Percentiles rank a stretch among this genome's conserved stretches.
Evolutionary conservation across 2,329 filamentous ascomycete species (phyloP).

Genomic region (Pestalotiopsis sp.): DNA sequence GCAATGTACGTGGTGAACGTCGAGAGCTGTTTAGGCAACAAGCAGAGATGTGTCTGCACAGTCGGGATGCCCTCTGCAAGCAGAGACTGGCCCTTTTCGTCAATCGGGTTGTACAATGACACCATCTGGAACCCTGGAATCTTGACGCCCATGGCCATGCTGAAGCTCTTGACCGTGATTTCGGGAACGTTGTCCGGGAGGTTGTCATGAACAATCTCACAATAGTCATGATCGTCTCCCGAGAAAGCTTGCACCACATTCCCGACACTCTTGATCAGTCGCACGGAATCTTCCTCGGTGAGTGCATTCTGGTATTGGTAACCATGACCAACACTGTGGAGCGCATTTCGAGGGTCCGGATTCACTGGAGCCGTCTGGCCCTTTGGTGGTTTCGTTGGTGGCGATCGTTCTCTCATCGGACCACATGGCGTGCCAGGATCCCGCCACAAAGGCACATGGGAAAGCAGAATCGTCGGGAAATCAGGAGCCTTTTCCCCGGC

Average conservation of each 20-base stretch:
- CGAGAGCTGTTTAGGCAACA: conserved; percentile 83
- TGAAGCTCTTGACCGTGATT: conserved; percentile 94
- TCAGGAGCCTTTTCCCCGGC: conserved; percentile 52
- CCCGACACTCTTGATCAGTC: conserved; percentile 75
- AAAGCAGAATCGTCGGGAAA: conserved; percentile 85
- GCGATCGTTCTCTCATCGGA: conserved; percentile 80
- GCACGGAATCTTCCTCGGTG: conserved; percentile 71
- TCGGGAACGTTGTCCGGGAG: conserved; percentile 70
- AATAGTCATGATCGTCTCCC: conserved; percentile 98
- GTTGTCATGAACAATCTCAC: conserved; percentile 78
- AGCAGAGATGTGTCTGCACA: conserved; percentile 85
- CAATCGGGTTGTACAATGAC: conserved; percentile 90
- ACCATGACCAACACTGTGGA: conserved; percentile 70
- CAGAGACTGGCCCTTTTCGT: conserved; percentile 54
- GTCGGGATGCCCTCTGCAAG: conserved; percentile 53
- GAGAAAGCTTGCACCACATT: conserved; percentile 88
- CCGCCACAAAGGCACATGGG: conserved; percentile 88
- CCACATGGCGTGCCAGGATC: conserved; percentile 84
- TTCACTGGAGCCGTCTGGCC: conserved; percentile 55
- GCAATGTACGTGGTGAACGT: conserved; percentile 80
- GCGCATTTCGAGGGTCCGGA: conserved; percentile 74
- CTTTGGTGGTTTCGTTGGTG: conserved; percentile 64
- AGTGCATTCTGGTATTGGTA: conserved; percentile 99
- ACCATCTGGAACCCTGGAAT: conserved; percentile 85
- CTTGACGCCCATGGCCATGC: conserved; percentile 94